Evolutionary conservation across 192 early-diverging fungal genomes (phyloP), one percentile per base, ranked within the genome.

Genomic region (Rhizophagus sp.): DNA sequence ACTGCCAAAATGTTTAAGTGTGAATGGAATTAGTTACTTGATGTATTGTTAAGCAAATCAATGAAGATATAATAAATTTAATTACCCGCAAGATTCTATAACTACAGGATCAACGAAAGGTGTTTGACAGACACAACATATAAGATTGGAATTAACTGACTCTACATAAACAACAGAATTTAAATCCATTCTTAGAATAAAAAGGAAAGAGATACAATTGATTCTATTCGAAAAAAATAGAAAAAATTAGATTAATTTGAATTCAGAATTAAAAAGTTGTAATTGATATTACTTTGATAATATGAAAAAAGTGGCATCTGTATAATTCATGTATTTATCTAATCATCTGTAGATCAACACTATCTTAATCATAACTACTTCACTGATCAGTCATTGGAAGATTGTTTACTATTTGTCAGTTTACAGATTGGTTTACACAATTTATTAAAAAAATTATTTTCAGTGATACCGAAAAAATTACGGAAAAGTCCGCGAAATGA

Each of bases 71-170:
- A 7, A 49, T 22, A 22, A 49, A 24, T 34, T 61, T 52, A 17
- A 24, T 80, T 82, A 87, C 86, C 84, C 86, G 65, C 86, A 87
- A 27, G 78, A 39, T 19, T 78, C 76, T 30, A 85, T 74, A 34
- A 85, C 79, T 6, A 87, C 81, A 9, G 86, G 86, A n/a, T 87
- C 84, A 47, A 85, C 70, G 73, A 85, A 87, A 2, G 86, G 86
- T 57, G 81, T 76, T 65, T 84, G 81, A 71, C 86, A 87, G 19
- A 87, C 84, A 64, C 86, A 87, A 64, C 86, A 87, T 17, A 87
- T 81, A 19, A 87, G 76, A 63, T 87, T 87, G 2, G 79, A 63
- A 47, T 87, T 87, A 41, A 83, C 79, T 5, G 63, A 52, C 27
- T 83, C 82, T n/a, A 72, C 69, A 52, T 81, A 83, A 9, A 22